Evolutionary conservation across 2,329 filamentous ascomycete species (phyloP), one percentile per base, ranked within the genome.

Genomic region (Dothistroma pini): DNA sequence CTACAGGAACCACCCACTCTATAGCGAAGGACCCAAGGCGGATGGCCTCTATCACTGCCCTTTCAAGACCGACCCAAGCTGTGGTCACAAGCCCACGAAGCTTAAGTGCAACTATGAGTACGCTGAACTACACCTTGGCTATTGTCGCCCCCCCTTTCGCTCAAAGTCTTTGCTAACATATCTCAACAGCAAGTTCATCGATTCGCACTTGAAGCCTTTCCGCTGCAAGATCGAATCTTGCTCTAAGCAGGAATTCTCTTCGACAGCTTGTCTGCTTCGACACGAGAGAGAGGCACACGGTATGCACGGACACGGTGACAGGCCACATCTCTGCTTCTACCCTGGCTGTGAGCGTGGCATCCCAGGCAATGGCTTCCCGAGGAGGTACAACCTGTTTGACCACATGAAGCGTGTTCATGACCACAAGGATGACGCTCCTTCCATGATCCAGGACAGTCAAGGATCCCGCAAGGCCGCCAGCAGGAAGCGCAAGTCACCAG

Each of bases 61-160:
- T 6, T 95, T 89, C 82, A 87, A 89, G 75, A 79, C 82, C 60
- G 79, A 84, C 55, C 64, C 70, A 7, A 82, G 87, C 72, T 97
- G 93, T 84, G 89, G 85, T 76, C 93, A 97, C 86, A 90, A 90
- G 79, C 86, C 93, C 47, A 95, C 96, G 73, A 95, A 96, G 81
- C 89, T 97, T 70, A 97, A 97, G 85, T 97, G 93, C 87, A 96
- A 96, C 79, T 97, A 97, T 75, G 93, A 97, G 93, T 96, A 88
- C 85, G 91, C 79, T 25, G 48, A 22, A 19, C n/a, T 6, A 44
- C 41, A 44, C n/a, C 32, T 49, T 19, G n/a, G 16, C 35, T 16
- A 54, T 56, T 12, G n/a, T 53, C 5, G 25, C n/a, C 11, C 29
- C 47, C 64, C 62, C 68, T 63, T 25, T 53, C 66, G 16, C 53